Evolutionary conservation across 371 early-diverging fungal genomes (phyloP).

Genomic region (Apophysomyces trapeziformis): DNA sequence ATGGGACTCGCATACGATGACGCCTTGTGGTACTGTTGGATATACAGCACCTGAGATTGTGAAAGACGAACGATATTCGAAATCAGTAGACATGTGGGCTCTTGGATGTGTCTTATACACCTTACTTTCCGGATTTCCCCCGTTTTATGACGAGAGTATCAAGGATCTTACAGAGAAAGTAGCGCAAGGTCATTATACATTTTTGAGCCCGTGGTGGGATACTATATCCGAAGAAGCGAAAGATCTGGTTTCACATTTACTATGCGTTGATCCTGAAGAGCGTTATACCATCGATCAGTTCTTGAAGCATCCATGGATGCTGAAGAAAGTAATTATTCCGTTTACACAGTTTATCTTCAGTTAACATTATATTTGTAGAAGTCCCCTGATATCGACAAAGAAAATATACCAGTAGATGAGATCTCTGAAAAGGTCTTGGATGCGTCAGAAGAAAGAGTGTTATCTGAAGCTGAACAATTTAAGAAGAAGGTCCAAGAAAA

Average conservation of each 20-base stretch:
- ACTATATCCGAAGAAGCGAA: conserved; percentile 67
- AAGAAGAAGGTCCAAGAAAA: conserved; percentile 6
- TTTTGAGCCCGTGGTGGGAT: conserved; percentile 82
- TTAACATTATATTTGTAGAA: background rate
- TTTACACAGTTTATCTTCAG: background rate
- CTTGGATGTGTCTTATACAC: conserved; percentile 93
- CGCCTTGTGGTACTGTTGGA: conserved; percentile 92
- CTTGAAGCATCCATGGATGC: conserved; percentile 85
- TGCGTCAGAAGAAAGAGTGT: background rate
- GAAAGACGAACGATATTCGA: conserved; percentile 79
- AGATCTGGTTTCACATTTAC: conserved; percentile 73
- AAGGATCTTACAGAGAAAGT: conserved; percentile 67
- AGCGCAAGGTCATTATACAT: conserved; percentile 67
- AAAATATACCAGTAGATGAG: background rate
- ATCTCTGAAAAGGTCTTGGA: background rate
- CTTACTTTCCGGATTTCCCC: conserved; percentile 88
- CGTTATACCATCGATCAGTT: conserved; percentile 66
- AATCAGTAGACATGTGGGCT: conserved; percentile 94
- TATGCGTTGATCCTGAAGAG: conserved; percentile 59
- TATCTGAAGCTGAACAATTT: conserved; percentile 15
- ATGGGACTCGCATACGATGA: conserved; percentile 84
- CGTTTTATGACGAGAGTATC: conserved; percentile 77
- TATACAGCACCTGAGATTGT: conserved; percentile 95
- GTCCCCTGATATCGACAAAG: background rate
- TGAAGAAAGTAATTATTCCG: conserved; percentile 28